phyloP scores from a whole-genome alignment of 169 alveolate species.

The Cyclospora cayetanensis region DNA sequence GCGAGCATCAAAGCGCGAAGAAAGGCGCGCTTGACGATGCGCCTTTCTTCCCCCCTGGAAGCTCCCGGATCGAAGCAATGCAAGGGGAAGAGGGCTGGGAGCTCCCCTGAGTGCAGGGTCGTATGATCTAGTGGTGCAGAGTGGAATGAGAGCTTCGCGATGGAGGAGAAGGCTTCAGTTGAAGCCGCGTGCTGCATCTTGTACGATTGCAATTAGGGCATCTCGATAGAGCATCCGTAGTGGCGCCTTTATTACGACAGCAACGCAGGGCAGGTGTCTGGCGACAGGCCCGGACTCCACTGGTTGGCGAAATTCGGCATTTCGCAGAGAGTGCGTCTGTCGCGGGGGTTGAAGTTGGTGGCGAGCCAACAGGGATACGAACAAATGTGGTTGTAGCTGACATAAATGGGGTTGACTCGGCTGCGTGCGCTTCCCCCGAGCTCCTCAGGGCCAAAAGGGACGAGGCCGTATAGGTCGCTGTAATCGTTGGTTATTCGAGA shows the following conservation, averaged over 20 bases:
- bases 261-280: conserved; percentile 59
- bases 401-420: conserved; percentile 41
- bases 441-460: conserved; percentile 51
- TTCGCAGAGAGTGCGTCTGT: conserved; percentile 57
- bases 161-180: too few species aligned
- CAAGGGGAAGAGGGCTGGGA: too few species aligned
- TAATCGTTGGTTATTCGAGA: conserved; percentile 37
- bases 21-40: too few species aligned
- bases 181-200: too few species aligned
- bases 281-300: conserved; percentile 55
- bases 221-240: too few species aligned
- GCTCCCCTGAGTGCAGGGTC: too few species aligned
- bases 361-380: conserved; percentile 71
- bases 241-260: neutral
- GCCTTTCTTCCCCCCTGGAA: too few species aligned
- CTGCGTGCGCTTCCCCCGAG: conserved; percentile 52
- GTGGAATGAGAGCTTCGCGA: too few species aligned
- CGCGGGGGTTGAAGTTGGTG: conserved; percentile 42
- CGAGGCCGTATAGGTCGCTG: conserved; percentile 58
- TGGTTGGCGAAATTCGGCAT: conserved; percentile 37
- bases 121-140: too few species aligned
- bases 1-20: too few species aligned
- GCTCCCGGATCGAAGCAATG: too few species aligned
- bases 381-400: conserved; percentile 65
- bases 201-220: too few species aligned